Evolutionary conservation across 2,329 filamentous ascomycete genomes (phyloP), one percentile per base, ranked within the genome.

Genomic region (Aspergillus japonicus): DNA sequence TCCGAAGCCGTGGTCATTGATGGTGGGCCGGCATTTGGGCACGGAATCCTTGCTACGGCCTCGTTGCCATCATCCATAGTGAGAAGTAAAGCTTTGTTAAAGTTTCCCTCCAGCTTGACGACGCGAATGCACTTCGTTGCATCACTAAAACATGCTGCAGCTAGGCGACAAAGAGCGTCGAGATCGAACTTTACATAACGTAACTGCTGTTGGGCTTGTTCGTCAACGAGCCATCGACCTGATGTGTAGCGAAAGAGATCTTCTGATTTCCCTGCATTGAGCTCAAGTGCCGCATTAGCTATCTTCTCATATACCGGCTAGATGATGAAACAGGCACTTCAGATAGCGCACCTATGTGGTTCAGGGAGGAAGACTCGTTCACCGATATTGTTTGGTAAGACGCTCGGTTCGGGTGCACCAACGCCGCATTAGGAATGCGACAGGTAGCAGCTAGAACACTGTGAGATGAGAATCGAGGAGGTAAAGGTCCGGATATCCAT

Each of bases 1-100:
- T 78, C 75, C 58, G 71, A 75, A 19, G 71, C 72, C 12, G 71
- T 75, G 1, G 64, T 70, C 21, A 67, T 61, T 4, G 52, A 55
- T 4, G 66, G 42, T 2, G 62, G 52, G 6, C 72, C 69, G 1
- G 68, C 67, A 60, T 69, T 71, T 11, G 59, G 64, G 62, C 61
- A 67, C 47, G 67, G 69, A 16, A 71, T 62, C 33, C 68, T 70
- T 35, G 63, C 67, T 26, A 72, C 62, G 29, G 69, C 60, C 51
- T 71, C 60, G 10, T 59, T 62, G 10, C 60, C 64, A 47, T 71
- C 53, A 8, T 64, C 56, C 61, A 69, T 69, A 10, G 62, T 66
- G 6, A 69, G 50, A 26, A 64, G 54, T 3, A 72, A 63, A 4
- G 68, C 69, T 57, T 69, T 68, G 58, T 69, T 70, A 48, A 66